phyloP scores from a whole-genome alignment of 106 monocot species.

The Agapanthus africanus region DNA sequence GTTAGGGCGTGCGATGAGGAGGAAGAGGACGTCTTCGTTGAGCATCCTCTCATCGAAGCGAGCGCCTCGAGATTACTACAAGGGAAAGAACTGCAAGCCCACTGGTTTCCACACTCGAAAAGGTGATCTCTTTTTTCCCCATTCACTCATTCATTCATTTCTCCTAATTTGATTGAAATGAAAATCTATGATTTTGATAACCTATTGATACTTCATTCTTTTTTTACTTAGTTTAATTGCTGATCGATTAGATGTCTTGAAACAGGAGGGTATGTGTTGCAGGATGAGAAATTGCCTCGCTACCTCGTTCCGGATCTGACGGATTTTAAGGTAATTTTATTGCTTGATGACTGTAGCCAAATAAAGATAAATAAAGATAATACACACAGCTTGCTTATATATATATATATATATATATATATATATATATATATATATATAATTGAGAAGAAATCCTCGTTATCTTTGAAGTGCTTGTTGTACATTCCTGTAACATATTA shows the following conservation, averaged over 20 bases:
- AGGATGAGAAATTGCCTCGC: slow-evolving; percentile 32
- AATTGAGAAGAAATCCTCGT: too few relatives aligned
- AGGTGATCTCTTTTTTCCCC: slow-evolving; percentile 20
- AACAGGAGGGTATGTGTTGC: slow-evolving; percentile 27
- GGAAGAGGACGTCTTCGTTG: slow-evolving; percentile 61
- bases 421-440: too few relatives aligned
- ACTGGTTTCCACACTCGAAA: slow-evolving; percentile 92
- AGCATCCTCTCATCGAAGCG: slow-evolving; percentile 58
- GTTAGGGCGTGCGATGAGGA: slow-evolving; percentile 65
- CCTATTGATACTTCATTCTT: neutral
- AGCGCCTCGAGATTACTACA: slow-evolving; percentile 68
- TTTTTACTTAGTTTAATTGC: neutral
- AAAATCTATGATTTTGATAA: too few relatives aligned
- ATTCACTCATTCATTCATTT: too few relatives aligned
- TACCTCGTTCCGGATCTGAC: slow-evolving; percentile 25
- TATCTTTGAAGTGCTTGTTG: too few relatives aligned
- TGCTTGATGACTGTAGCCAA: too few relatives aligned
- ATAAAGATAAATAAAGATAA: too few relatives aligned
- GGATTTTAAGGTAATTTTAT: slow-evolving; percentile 17
- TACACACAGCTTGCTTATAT: too few relatives aligned
- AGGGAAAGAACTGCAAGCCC: slow-evolving; percentile 83
- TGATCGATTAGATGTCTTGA: neutral
- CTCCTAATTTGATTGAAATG: too few relatives aligned
- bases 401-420: too few relatives aligned
- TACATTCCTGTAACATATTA: too few relatives aligned